Base-by-base conservation (phyloP, 1,284 basidiomycete genomes). In the Cutaneotrichosporon cyanovorans region DNA sequence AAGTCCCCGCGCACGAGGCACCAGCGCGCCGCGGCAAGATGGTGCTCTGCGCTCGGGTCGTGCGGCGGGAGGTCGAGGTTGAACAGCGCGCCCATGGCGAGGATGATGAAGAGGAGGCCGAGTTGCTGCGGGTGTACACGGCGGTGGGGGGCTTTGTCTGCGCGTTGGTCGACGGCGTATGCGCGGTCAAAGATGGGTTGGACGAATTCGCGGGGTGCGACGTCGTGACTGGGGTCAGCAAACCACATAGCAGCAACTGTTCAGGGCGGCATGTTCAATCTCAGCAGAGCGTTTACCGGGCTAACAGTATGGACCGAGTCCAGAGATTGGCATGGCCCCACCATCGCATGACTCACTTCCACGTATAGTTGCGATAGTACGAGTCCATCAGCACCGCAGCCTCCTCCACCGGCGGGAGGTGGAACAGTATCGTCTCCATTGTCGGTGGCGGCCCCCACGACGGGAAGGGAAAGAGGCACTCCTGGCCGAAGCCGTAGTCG, bases 1-100 rank as follows among this genome's bases (percentile, higher is more conserved):
- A 68, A 64, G 38, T 71, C 62, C 22, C 56, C 63, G 28, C 59
- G 56, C 7, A 55, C 57, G 2, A 66, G 56, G 40, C 68, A 68
- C 45, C 46, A 58, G 20, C 60, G 45, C 21, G 67, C 50, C 10
- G 62, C 36, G 4, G 50, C 31, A 12, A 59, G 32, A 51, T 64
- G 61, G 16, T 64, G 60, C 48, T 66, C 50, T 23, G 64, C 58
- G 25, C 52, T 48, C 5, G 57, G 50, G 43, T 66, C 59, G 40
- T 68, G 49, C 14, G 63, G 57, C 18, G 68, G 49, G 19, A 70
- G 35, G 41, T 68, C 58, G 31, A 65, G 58, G 39, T 59, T 65
- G 53, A 66, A 56, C 49, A 68, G 42, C 0, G 61, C 54, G 3
- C 66, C 66, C 49, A 67, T 57, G 1, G 66, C 66, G 12, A 67